phyloP scores from a whole-genome alignment of 345 rosid species.

The Rhizophora mangle region DNA sequence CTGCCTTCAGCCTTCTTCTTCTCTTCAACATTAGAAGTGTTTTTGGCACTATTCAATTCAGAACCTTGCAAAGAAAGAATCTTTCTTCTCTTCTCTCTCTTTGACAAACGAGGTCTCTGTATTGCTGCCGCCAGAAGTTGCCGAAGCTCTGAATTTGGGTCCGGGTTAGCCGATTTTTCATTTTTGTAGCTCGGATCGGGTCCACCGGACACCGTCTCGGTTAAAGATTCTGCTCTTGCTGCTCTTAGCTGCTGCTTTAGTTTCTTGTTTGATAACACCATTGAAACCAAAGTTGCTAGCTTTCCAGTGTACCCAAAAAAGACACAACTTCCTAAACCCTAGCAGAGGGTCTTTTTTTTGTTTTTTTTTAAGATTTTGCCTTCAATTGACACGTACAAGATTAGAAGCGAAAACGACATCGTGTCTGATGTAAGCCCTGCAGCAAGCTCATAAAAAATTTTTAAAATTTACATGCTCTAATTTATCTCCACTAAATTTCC shows the following conservation, averaged over 20 bases:
- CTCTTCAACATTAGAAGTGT: background rate
- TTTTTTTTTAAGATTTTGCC: background rate
- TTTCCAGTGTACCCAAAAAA: background rate
- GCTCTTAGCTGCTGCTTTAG: slow-evolving; percentile 74
- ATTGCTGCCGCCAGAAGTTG: slow-evolving; percentile 52
- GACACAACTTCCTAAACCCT: background rate
- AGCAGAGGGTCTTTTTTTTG: background rate
- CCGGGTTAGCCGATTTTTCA: slow-evolving; percentile 5
- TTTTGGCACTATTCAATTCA: slow-evolving; percentile 5
- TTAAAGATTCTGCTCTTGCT: slow-evolving; percentile 40
- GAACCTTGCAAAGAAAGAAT: slow-evolving; percentile 24
- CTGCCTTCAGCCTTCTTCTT: slow-evolving; percentile 4
- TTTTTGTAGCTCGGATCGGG: slow-evolving; percentile 7
- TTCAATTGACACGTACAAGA: too few relatives aligned
- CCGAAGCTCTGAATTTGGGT: slow-evolving; percentile 33
- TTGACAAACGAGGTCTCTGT: slow-evolving; percentile 62
- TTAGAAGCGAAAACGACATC: too few relatives aligned
- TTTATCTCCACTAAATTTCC: too few relatives aligned
- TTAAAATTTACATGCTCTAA: too few relatives aligned
- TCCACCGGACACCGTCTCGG: slow-evolving; percentile 21
- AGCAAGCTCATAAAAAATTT: too few relatives aligned
- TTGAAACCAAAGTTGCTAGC: slow-evolving; percentile 6
- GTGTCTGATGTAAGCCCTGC: too few relatives aligned
- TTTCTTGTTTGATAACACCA: slow-evolving; percentile 94
- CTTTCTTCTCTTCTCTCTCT: slow-evolving; percentile 70